phyloP scores from a whole-genome alignment of 495 filamentous ascomycete species.

The Pseudotulostoma volvatum region DNA sequence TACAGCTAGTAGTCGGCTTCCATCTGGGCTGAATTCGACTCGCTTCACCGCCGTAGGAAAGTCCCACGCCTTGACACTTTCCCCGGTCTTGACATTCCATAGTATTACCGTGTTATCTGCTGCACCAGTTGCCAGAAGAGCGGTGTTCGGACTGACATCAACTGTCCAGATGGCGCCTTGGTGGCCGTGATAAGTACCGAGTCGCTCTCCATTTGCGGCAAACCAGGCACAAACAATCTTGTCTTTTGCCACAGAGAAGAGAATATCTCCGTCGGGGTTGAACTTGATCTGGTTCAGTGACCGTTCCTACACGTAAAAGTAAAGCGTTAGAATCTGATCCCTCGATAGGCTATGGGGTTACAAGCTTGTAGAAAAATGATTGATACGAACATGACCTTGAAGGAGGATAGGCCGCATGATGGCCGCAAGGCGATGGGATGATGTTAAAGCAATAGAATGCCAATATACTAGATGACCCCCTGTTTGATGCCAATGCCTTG shows the following conservation, averaged over 20 bases:
- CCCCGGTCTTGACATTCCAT: constrained; percentile 91
- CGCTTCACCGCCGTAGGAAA: constrained; percentile 92
- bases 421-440: constrained; percentile 4
- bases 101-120: constrained; percentile 96
- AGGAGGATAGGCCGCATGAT: constrained; percentile 90
- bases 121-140: constrained; percentile 82
- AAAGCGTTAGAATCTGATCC: constrained; percentile 15
- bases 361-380: too few relatives aligned
- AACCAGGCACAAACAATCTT: constrained; percentile 93
- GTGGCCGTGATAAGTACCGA: constrained; percentile 93
- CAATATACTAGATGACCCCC: too few relatives aligned
- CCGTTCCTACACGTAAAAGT: constrained; percentile 47
- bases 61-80: constrained; percentile 88
- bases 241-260: constrained; percentile 96
- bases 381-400: constrained; percentile 76
- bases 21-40: constrained; percentile 90
- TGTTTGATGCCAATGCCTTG: too few relatives aligned
- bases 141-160: constrained; percentile 88
- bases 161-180: constrained; percentile 97
- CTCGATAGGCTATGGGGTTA: too few relatives aligned
- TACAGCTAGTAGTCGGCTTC: constrained; percentile 71
- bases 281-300: constrained; percentile 97
- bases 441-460: neutral
- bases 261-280: constrained; percentile 89
- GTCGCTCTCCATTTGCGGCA: constrained; percentile 81